Conservation (phyloP, 306 rosid species). For the Acacia melanoxylon region DNA sequence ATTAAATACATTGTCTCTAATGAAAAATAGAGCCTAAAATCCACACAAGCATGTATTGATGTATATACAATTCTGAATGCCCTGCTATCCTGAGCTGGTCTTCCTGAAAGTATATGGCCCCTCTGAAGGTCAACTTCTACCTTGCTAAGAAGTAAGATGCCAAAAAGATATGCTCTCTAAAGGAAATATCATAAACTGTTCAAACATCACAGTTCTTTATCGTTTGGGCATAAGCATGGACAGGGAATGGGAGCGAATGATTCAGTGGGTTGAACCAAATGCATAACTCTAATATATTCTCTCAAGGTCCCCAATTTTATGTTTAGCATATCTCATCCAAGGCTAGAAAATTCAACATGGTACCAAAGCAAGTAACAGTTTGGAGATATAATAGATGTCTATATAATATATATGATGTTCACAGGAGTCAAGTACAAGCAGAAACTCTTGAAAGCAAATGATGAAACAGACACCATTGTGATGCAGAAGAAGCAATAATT, state of each 20-base stretch:
- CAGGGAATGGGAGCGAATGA: background rate
- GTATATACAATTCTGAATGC: background rate
- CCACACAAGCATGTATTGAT: slow-evolving; percentile 4
- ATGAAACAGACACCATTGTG: background rate
- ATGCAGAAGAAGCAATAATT: background rate
- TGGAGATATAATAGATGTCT: too few species aligned
- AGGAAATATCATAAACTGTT: background rate
- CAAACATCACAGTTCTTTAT: background rate
- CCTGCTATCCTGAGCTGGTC: background rate
- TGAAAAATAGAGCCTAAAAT: slow-evolving; percentile 20
- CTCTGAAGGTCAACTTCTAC: slow-evolving; percentile 16
- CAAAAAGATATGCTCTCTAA: slow-evolving; percentile 12
- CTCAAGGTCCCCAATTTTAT: background rate
- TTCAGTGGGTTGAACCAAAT: background rate
- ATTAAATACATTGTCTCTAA: background rate
- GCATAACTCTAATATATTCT: too few species aligned
- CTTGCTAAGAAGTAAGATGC: slow-evolving; percentile 16
- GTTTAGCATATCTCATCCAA: background rate
- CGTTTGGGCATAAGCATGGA: background rate
- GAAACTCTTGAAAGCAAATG: background rate
- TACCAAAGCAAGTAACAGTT: background rate
- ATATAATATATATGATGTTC: background rate
- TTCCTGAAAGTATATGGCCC: slow-evolving; percentile 7
- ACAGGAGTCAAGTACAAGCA: background rate
- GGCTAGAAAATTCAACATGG: background rate